Percentiles rank a stretch among this genome's conserved stretches.
Conservation (phyloP, 225 moss, liverwort and hornwort species). For the Antitrichia curtipendula region DNA sequence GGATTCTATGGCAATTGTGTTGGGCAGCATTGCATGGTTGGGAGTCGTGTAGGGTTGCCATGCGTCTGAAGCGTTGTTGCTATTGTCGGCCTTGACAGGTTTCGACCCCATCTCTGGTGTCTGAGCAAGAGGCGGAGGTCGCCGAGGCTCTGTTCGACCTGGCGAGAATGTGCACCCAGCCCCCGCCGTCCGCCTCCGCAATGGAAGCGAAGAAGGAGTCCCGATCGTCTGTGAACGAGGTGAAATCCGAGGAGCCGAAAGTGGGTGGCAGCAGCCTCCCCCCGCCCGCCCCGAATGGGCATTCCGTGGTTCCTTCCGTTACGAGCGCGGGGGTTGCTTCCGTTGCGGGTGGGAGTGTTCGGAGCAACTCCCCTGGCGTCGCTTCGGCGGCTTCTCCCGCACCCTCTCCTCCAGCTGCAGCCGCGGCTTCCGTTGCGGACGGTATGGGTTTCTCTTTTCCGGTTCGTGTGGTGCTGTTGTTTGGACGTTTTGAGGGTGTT, state of each 20-base stretch:
- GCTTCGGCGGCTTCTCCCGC: conserved; percentile 21
- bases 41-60: background rate
- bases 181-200: conserved; percentile 4
- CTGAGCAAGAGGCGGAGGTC: conserved; percentile 80
- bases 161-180: conserved; percentile 51
- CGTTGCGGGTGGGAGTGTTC: background rate
- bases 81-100: conserved; percentile 9
- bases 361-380: conserved; percentile 1
- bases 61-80: background rate
- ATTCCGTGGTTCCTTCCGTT: background rate
- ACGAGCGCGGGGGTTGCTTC: background rate
- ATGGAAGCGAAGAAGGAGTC: background rate
- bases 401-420: conserved; percentile 4
- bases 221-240: background rate
- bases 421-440: conserved; percentile 29
- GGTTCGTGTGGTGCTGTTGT: background rate
- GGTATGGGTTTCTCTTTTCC: conserved; percentile 1
- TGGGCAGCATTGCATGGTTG: background rate
- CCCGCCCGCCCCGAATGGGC: background rate
- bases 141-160: conserved; percentile 82
- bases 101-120: conserved; percentile 24
- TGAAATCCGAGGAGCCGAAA: conserved; percentile 14
- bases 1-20: background rate
- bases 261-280: background rate
- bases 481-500: background rate